These are phyloP conservation scores for Hippophae gyantsensis DNA, from an alignment of 306 rosid genomes.

Conservation along the genomic window DNA sequence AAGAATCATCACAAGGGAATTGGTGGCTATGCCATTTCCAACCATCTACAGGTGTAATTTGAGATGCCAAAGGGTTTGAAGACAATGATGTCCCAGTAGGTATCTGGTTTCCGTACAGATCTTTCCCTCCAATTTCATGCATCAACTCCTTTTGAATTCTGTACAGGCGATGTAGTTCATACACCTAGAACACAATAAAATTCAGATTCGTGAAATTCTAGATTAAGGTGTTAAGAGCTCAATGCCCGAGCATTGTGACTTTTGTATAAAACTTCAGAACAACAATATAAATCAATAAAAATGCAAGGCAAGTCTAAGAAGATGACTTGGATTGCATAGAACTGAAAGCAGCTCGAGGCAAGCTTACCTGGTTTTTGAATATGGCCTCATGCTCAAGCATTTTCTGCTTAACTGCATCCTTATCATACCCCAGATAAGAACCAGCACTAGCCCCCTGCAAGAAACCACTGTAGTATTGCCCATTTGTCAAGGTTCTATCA, in stretches of 20 bases:
- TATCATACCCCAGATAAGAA: slow-evolving; percentile 23
- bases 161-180: slow-evolving; percentile 78
- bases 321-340: neutral
- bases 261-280: neutral
- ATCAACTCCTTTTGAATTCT: slow-evolving; percentile 61
- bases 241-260: neutral
- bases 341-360: neutral
- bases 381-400: slow-evolving; percentile 58
- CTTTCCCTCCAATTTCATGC: slow-evolving; percentile 43
- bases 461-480: slow-evolving; percentile 16
- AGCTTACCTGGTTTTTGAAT: slow-evolving; percentile 56
- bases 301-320: neutral
- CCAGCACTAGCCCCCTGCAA: slow-evolving; percentile 20
- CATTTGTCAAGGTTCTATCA: slow-evolving; percentile 17
- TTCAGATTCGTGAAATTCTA: neutral
- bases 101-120: slow-evolving; percentile 23
- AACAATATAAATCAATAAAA: neutral
- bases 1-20: slow-evolving; percentile 28
- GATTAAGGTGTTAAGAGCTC: neutral
- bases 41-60: slow-evolving; percentile 16
- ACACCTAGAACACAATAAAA: slow-evolving; percentile 39
- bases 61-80: slow-evolving; percentile 25
- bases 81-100: slow-evolving; percentile 34
- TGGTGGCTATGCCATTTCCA: slow-evolving; percentile 25
- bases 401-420: slow-evolving; percentile 48